phyloP scores from a whole-genome alignment of 805 yeast genomes.

The Starmerella asiatica region DNA sequence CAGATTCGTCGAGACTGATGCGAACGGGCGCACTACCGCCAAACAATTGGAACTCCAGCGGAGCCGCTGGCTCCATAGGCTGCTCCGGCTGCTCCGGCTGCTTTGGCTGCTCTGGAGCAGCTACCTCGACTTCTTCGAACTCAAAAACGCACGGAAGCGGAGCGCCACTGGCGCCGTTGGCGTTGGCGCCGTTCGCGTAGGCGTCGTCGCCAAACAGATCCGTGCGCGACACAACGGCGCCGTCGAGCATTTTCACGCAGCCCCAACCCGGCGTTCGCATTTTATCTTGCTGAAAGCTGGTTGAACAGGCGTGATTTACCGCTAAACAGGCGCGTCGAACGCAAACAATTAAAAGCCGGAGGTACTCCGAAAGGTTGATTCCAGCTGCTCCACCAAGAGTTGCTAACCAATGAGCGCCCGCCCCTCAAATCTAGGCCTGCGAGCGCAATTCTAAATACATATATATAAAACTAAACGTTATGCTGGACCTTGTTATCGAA shows the following conservation, averaged over 20 bases:
- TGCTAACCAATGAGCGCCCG: no score
- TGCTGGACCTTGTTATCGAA: constrained; percentile 8
- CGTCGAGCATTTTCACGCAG: constrained; percentile 9
- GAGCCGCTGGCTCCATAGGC: no score
- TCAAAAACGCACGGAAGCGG: neutral
- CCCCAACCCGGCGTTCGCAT: no score
- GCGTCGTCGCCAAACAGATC: constrained; percentile 9
- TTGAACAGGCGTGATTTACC: no score
- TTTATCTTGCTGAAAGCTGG: no score
- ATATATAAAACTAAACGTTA: neutral
- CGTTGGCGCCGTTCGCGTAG: no score
- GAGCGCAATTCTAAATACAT: neutral
- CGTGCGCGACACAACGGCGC: constrained; percentile 14
- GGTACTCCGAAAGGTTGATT: no score
- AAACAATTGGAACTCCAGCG: constrained; percentile 16
- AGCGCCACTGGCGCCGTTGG: neutral
- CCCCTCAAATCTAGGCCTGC: no score
- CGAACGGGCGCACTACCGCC: constrained; percentile 10
- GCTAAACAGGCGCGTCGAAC: no score
- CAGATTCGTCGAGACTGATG: constrained; percentile 7
- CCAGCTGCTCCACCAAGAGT: no score
- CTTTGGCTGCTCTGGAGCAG: neutral
- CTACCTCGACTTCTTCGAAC: constrained; percentile 8
- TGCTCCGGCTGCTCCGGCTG: constrained; percentile 1
- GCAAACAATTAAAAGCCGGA: no score